Percentiles rank a stretch among this genome's conserved stretches.
These are phyloP conservation scores for Metschnikowia dekortorum DNA, from an alignment of 805 yeast species.

Conservation along the genomic window DNA sequence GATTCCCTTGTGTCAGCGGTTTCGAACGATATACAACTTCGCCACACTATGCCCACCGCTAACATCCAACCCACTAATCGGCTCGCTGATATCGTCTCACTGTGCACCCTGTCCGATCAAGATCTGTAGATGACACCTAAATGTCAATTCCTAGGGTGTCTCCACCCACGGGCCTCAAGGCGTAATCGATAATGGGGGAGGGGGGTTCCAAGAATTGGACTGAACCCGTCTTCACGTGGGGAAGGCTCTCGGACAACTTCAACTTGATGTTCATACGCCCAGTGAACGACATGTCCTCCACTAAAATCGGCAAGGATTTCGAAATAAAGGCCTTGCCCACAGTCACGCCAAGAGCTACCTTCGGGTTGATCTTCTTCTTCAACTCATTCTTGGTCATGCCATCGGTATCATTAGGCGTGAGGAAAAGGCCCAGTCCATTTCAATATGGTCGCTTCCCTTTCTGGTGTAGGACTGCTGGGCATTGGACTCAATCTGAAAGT, in stretches of 20 bases:
- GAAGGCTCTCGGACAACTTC: conserved; percentile 60
- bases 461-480: conserved; percentile 55
- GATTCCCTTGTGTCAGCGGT: no score
- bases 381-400: conserved; percentile 78
- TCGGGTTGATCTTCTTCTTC: conserved; percentile 68
- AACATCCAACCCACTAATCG: no score
- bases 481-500: no score
- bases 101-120: no score
- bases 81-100: no score
- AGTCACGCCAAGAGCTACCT: conserved; percentile 75
- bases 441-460: conserved; percentile 60
- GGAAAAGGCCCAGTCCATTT: conserved; percentile 81
- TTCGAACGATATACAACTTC: no score
- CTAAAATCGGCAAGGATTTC: conserved; percentile 70
- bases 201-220: conserved; percentile 71
- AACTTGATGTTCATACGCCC: conserved; percentile 66
- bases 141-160: conserved; percentile 82
- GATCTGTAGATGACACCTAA: no score
- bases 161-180: conserved; percentile 83
- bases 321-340: conserved; percentile 78
- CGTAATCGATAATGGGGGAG: conserved; percentile 60
- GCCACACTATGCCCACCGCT: no score
- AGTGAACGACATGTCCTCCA: conserved; percentile 72
- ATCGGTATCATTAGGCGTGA: conserved; percentile 77
- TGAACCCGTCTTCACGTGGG: conserved; percentile 72